Evolutionary conservation across 352 stramenopile species (phyloP), one percentile per base, ranked within the genome.

Genomic region (Globisporangium paddicum): DNA sequence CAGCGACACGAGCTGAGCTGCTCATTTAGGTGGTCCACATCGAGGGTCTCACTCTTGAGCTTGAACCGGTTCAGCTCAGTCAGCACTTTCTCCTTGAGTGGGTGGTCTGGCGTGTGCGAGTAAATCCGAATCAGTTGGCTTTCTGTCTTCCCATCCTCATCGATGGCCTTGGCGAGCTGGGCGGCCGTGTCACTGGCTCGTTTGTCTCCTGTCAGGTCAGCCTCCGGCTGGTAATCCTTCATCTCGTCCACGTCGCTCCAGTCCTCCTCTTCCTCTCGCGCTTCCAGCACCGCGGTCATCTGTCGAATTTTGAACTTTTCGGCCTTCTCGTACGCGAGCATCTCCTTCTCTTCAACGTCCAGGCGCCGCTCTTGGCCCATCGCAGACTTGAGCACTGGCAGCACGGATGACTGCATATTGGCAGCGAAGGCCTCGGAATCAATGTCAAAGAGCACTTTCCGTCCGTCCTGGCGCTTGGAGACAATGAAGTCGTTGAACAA

Each of bases 401-500:
- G 60, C 14, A 77, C 71, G 0, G 74, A n/a, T n/a, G n/a, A 54
- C 62, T 73, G 66, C 69, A 72, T 82, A 26, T 75, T 66, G 26
- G 63, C 61, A 32, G 69, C 64, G 61, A 89, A 82, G 18, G 49
- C 55, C 16, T 49, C 55, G 1, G 82, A 69, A 32, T 89, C 71
- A 18, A 86, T 77, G 35, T 89, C 78, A 25, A 86, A 84, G 13
- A 81, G 38, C 14, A 87, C 66, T 4, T 68, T 45, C 1, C 72
- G 71, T 14, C 62, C 64, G 28, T 45, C 67, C 30, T 73, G 71
- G 3, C 66, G 69, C 23, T 67, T 72, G 19, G 37, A 54, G 11
- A 58, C 32, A 34, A 89, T 78, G 34, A 89, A 86, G 37, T 77
- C 63, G 19, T 86, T 72, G 48, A 89, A 89, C n/a, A 70, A 37